Evolutionary conservation across 805 yeast species (phyloP).

Genomic region (Clavispora asparagi): DNA sequence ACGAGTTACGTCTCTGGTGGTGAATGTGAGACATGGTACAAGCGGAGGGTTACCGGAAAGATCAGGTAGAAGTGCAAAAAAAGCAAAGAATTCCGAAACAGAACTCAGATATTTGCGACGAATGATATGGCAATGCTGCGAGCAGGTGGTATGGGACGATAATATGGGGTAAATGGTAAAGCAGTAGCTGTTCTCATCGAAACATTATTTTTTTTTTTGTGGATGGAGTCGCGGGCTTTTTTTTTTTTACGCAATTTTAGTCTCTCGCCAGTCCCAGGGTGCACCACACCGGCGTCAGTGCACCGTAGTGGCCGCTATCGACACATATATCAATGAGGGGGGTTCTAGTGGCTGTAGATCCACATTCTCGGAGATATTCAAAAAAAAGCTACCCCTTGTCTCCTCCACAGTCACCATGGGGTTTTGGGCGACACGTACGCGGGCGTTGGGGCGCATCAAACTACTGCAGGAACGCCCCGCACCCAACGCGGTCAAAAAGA

Average conservation of each 20-base stretch:
- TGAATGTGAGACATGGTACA: constrained; percentile 6
- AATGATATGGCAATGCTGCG: neutral
- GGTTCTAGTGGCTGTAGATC: too few relatives aligned
- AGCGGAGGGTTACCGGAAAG: constrained; percentile 1
- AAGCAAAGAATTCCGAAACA: neutral
- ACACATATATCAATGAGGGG: too few relatives aligned
- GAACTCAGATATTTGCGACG: neutral
- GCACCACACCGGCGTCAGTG: neutral
- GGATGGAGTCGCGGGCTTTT: neutral
- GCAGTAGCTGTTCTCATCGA: neutral
- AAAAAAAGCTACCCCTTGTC: too few relatives aligned
- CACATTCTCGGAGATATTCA: too few relatives aligned
- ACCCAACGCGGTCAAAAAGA: constrained; percentile 10
- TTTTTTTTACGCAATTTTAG: neutral
- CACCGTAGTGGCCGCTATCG: too few relatives aligned
- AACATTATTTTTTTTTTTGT: neutral
- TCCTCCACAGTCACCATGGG: too few relatives aligned
- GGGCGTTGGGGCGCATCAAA: too few relatives aligned
- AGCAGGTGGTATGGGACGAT: neutral
- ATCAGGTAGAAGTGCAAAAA: neutral
- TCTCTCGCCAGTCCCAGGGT: neutral
- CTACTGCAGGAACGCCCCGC: neutral
- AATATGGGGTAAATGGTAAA: neutral
- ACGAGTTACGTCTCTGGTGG: constrained; percentile 14
- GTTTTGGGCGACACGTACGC: too few relatives aligned